phyloP scores from a whole-genome alignment of 345 rosid species.

The Noccaea caerulescens region DNA sequence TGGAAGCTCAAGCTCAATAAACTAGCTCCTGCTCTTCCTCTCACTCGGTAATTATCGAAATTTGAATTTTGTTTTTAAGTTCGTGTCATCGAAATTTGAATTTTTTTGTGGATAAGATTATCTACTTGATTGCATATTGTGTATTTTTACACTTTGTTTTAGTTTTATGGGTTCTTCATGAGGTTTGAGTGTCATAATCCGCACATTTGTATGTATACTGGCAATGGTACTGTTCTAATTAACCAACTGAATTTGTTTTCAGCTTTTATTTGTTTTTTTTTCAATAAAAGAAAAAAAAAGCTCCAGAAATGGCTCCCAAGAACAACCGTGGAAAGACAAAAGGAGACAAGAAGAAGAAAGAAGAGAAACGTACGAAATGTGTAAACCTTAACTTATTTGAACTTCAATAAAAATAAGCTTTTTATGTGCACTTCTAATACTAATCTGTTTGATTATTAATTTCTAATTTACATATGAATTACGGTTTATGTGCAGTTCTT shows the following conservation, averaged over 20 bases:
- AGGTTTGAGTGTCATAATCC: constrained; percentile 7
- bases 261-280: constrained; percentile 26
- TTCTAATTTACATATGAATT: not conserved
- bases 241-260: constrained; percentile 3
- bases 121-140: not conserved
- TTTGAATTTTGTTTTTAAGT: not conserved
- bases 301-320: constrained; percentile 84
- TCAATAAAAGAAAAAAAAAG: constrained; percentile 29
- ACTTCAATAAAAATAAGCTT: not conserved
- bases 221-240: constrained; percentile 26
- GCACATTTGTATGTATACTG: constrained; percentile 1
- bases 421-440: not conserved
- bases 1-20: constrained; percentile 16
- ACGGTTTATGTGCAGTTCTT: constrained; percentile 68
- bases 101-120: constrained; percentile 35
- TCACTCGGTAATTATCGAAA: constrained; percentile 34
- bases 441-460: not conserved
- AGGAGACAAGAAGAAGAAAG: constrained; percentile 98
- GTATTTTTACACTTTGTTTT: not conserved
- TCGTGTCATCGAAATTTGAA: not conserved
- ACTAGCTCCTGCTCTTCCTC: constrained; percentile 20
- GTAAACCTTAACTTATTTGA: not conserved
- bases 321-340: constrained; percentile 89
- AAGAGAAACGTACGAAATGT: constrained; percentile 72
- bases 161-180: constrained; percentile 14